Base-by-base conservation (phyloP, 169 alveolate genomes). In the Eimeria praecox region DNA sequence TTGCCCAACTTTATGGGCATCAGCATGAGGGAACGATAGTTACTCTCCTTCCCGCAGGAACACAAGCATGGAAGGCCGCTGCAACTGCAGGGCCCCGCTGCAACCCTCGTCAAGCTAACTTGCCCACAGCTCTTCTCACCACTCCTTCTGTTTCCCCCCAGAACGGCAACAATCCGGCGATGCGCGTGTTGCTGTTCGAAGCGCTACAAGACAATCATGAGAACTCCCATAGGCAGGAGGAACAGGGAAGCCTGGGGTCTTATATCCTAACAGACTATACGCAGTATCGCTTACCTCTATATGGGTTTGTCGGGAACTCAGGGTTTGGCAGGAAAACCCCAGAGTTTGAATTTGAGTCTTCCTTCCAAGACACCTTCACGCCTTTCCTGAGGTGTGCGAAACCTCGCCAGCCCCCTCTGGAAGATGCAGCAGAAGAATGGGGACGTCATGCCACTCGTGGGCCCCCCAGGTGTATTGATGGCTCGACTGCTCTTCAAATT, bases 11-110 rank as follows among this genome's bases (percentile, higher is more conserved):
- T 1, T 78, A 44, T 46, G 88, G 88, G 24, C 88, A 78, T 14
- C 62, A 46, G 69, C 88, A 78, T 78, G 88, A 78, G 66, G 88
- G 88, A n/a, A 78, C 88, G 66, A 24, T 78, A 30, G 42, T 49
- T n/a, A 24, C 66, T 27, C 88, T 78, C 8, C 69, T n/a, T 27
- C 88, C 88, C 42, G 5, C 30, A 10, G 88, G 88, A 14, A 44
- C 88, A 4, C 66, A 44, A n/a, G 44, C 88, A 20, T 46, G 88
- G 88, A 78, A 42, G 38, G 88, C 64, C 59, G 88, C 88, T 44
- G 69, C 88, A 46, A 27, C 88, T 78, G 88, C 88, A 46, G 88
- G 88, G n/a, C 88, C 88, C 64, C 42, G 88, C 44, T 78, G 88
- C 66, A 78, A 44, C 44, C 88, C 88, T 46, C 88, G 35, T 16